Evolutionary conservation across 2,329 filamentous ascomycete genomes (phyloP).

Genomic region (Fusarium sambucinum): DNA sequence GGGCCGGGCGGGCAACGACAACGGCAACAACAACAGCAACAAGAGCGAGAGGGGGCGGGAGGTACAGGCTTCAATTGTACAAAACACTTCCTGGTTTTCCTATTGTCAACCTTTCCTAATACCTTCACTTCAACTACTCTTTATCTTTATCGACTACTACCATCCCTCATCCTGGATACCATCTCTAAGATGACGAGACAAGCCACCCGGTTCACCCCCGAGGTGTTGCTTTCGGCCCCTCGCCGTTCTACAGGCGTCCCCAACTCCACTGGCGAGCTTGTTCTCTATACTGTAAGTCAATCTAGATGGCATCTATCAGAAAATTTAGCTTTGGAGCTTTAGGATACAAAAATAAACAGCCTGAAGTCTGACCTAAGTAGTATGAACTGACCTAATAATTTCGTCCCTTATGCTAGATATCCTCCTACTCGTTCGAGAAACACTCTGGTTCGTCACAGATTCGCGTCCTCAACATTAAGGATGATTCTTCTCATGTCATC

Average conservation of each 20-base stretch:
- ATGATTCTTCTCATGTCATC: conserved; percentile 73
- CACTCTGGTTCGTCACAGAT: conserved; percentile 78
- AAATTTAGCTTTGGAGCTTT: too few species aligned
- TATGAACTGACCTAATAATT: too few species aligned
- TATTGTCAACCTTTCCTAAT: conserved; percentile 6
- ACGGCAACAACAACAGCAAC: not conserved
- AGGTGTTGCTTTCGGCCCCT: conserved; percentile 81
- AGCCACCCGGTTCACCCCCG: conserved; percentile 78
- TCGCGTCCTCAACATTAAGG: conserved; percentile 76
- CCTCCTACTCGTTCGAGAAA: conserved; percentile 82
- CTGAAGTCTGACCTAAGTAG: too few species aligned
- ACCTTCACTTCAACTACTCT: not conserved
- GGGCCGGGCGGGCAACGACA: conserved; percentile 34
- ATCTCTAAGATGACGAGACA: conserved; percentile 72
- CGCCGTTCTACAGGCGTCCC: conserved; percentile 77
- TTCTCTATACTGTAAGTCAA: conserved; percentile 70
- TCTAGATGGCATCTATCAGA: conserved; percentile 49
- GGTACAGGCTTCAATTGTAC: conserved; percentile 20
- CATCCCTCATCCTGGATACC: not conserved
- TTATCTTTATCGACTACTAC: not conserved
- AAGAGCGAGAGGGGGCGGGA: conserved; percentile 32
- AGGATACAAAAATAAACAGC: too few species aligned
- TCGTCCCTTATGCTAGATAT: conserved; percentile 58
- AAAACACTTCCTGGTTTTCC: conserved; percentile 21
- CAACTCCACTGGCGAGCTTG: conserved; percentile 73